A percentile compares a stretch with the other conserved stretches of the same genome.
phyloP scores from a whole-genome alignment of 225 moss, liverwort and hornwort genomes.

The Thuidium tamariscinum region DNA sequence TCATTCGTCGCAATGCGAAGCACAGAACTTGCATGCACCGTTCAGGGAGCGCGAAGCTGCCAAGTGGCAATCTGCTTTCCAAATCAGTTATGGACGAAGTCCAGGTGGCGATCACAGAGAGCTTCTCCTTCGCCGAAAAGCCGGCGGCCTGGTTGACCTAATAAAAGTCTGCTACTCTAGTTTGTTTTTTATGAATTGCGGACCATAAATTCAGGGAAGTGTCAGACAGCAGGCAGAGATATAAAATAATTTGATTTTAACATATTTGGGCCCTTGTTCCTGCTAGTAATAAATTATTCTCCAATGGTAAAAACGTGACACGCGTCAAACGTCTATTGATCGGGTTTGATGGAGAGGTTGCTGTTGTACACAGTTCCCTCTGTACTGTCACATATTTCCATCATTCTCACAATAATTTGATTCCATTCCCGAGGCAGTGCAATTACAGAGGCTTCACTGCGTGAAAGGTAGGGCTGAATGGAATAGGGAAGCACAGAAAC shows the following conservation, averaged over 20 bases:
- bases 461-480: too few species aligned
- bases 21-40: neutral
- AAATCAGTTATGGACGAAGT: neutral
- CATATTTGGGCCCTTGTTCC: neutral
- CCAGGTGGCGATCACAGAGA: neutral
- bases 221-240: neutral
- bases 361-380: too few species aligned
- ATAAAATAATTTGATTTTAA: neutral
- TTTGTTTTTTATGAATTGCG: too few species aligned
- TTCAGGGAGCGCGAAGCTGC: neutral
- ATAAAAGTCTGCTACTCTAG: too few species aligned
- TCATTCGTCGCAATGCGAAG: neutral
- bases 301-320: neutral
- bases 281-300: neutral
- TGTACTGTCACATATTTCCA: too few species aligned
- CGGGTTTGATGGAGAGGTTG: neutral
- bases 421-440: too few species aligned
- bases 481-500: too few species aligned
- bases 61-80: neutral
- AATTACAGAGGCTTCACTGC: too few species aligned
- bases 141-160: neutral
- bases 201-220: neutral
- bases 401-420: too few species aligned
- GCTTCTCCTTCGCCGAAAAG: neutral
- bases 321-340: neutral